These are phyloP conservation scores for Fusarium fracticaudum DNA, from an alignment of 2,329 filamentous ascomycete species.

Conservation along the genomic window DNA sequence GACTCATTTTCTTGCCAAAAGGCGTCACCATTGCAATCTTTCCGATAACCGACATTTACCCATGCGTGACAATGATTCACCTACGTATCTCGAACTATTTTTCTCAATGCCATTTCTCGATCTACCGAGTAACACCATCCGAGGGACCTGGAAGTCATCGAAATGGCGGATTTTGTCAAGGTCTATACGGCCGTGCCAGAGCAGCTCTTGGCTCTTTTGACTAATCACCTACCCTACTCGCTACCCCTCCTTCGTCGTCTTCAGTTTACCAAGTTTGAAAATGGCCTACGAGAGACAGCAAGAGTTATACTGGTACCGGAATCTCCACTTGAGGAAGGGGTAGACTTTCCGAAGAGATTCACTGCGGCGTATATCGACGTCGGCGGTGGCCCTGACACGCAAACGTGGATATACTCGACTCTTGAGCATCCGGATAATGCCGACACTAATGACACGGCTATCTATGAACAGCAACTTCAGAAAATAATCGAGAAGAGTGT, in stretches of 20 bases:
- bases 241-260: constrained; percentile 71
- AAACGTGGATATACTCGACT: constrained; percentile 70
- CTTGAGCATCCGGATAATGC: constrained; percentile 51
- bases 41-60: constrained; percentile 38
- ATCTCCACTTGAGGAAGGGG: neutral
- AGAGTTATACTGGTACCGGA: constrained; percentile 54
- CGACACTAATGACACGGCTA: constrained; percentile 1
- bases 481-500: constrained; percentile 45
- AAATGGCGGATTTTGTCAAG: constrained; percentile 19
- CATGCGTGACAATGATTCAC: neutral
- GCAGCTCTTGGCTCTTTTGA: constrained; percentile 59
- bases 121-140: neutral
- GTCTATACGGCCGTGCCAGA: constrained; percentile 46
- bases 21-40: neutral
- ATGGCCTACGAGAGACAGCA: constrained; percentile 54
- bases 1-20: constrained; percentile 15
- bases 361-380: constrained; percentile 70
- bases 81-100: neutral
- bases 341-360: constrained; percentile 48
- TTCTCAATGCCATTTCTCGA: neutral
- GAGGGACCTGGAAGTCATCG: neutral
- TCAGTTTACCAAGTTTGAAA: constrained; percentile 61
- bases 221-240: constrained; percentile 63
- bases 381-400: constrained; percentile 68
- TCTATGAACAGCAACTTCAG: constrained; percentile 48